Base-by-base conservation (phyloP, 129 eudicot genomes). In the Tanacetum coccineum region DNA sequence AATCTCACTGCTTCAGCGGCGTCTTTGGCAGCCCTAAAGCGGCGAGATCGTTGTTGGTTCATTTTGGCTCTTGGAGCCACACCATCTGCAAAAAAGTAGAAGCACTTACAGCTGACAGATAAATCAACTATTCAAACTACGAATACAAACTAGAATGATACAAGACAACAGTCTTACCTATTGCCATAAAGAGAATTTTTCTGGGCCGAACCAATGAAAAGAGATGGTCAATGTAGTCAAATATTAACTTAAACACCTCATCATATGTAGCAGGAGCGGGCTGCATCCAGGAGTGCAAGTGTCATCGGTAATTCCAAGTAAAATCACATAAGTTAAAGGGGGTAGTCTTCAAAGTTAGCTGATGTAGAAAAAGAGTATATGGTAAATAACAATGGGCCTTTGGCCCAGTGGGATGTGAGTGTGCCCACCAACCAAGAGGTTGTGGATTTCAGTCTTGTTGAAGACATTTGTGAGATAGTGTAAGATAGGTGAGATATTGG, bases 41-140 rank as follows among this genome's bases (percentile, higher is more conserved):
- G 99, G 22, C 97, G 85, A 19, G 99, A 58, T 36, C 99, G 80
- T 62, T 94, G 99, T 85, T 94, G 99, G 68, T 94, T 94, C 99
- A 94, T 94, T 87, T 94, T 94, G 71, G 99, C 99, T 78, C 99
- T 84, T 10, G 99, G 99, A 65, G 99, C 99, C 80, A 94, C 99
- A 64, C 99, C 99, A 57, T 94, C 99, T 93, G 74, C 69, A 73
- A 62, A 66, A 80, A 20, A 8, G 40, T 42, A 52, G 30, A 70
- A 73, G 46, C 49, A 36, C 56, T 9, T 9, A 62, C 21, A 67
- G 70, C 72, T 58, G 57, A 51, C 55, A 39, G 21, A 12, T 18
- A 15, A 22, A 70, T 65, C 70, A 52, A 47, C 48, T 49, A 42
- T 58, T n/a, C n/a, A n/a, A n/a, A n/a, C n/a, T n/a, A n/a, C n/a